Evolutionary conservation across 306 rosid species (phyloP), one percentile per base, ranked within the genome.

Genomic region (Sechiopsis laciniata): DNA sequence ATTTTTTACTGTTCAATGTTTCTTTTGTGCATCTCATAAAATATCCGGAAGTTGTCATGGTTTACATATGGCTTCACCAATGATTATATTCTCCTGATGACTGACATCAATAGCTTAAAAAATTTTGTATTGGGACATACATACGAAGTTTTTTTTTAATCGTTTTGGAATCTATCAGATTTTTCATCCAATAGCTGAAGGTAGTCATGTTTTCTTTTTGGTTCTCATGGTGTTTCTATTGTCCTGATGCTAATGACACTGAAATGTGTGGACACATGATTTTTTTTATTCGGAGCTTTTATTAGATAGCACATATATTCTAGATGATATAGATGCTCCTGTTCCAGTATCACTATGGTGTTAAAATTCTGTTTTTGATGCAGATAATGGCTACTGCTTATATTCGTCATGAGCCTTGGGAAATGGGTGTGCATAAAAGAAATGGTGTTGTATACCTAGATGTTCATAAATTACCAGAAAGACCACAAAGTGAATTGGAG

Each of bases 391-490:
- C 97, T 55, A 91, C 97, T 67, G 92, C 97, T 57, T 91, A 94
- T 83, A 80, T 87, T 75, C 84, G 92, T 15, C 84, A 89, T 7
- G 99, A 94, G 79, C 96, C 99, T 64, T 94, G 99, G 99, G 99
- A 89, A 77, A 94, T 94, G 99, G 99, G 99, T 59, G 99, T 94
- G 73, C 96, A 94, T 79, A 94, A 88, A 85, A 83, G 97, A 83
- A 86, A 94, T 55, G 99, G 99, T 60, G 99, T 89, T 79, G 90
- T 91, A 78, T 94, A 91, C 84, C 97, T 94, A 60, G 99, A 94
- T 78, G 96, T 94, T 78, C 99, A 94, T 87, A 91, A 85, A 75
- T 80, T 94, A 64, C 99, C 92, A 15, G 97, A 91, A 85, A 87
- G 96, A 79, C 88, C 96, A 4, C 88, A 85, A 76, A 91, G 89